Evolutionary conservation across 2,329 filamentous ascomycete genomes (phyloP), one percentile per base, ranked within the genome.

Genomic region (Coniochaeta hoffmannii): DNA sequence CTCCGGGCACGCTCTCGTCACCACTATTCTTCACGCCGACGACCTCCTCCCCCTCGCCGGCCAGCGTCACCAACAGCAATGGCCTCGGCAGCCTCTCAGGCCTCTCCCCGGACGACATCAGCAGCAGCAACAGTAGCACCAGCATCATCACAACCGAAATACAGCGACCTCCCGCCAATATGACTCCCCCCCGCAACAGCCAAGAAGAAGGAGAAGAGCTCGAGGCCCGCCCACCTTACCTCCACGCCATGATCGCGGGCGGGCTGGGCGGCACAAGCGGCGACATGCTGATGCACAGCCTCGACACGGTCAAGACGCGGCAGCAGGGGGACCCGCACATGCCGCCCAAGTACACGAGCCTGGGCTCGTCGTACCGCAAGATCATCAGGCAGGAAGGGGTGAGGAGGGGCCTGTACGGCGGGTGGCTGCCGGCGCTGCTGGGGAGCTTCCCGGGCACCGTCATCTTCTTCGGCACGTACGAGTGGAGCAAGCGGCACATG

Each of bases 221-320:
- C 59, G 80, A 83, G 68, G 74, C 72, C 62, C 79, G 84, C 60
- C 82, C 83, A 60, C 82, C 82, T 55, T 85, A 84, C 67, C 65
- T 84, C 62, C 80, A 96, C 90, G 86, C 89, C 69, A 99, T 97
- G 92, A 79, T 99, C 66, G 94, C 94, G 32, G 94, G 94, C 66
- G 94, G 93, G 58, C 77, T 95, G 54, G 94, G 95, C 66, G 94
- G 94, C 54, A 92, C 89, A 15, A 95, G 88, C 55, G 94, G 95
- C 57, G 94, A 99, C 71, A 88, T 99, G 81, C 77, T 99, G 62
- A 99, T 99, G 94, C 94, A 99, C 75, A 97, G 93, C 49, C 82
- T 99, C 66, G 94, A 99, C 71, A 99, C 94, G 1, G 94, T 99
- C 65, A 99, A 99, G 75, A 99, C 94, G 50, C 84, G 94, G 63